A percentile compares a stretch with the other conserved stretches of the same genome.
phyloP scores from a whole-genome alignment of 306 rosid genomes.

The Prinsepia uniflora region DNA sequence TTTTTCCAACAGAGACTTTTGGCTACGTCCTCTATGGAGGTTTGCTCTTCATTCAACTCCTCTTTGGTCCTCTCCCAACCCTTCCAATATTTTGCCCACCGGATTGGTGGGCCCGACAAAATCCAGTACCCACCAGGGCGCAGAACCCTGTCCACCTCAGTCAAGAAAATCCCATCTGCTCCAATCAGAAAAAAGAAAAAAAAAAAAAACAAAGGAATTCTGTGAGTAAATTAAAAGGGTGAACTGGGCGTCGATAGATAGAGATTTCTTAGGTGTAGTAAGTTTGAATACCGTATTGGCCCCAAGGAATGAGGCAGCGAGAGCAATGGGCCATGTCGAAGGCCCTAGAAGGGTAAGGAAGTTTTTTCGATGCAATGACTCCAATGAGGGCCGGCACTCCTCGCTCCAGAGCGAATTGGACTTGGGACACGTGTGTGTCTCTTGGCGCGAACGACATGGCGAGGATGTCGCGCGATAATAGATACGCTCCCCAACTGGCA shows the following conservation, averaged over 20 bases:
- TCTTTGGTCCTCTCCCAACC: conserved; percentile 78
- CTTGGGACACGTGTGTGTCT: conserved; percentile 75
- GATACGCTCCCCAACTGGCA: conserved; percentile 90
- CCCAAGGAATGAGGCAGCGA: conserved; percentile 83
- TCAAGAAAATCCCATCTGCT: conserved; percentile 55
- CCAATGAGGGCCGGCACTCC: conserved; percentile 78
- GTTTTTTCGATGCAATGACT: conserved; percentile 60
- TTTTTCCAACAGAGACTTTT: conserved; percentile 74
- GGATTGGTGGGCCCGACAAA: conserved; percentile 73
- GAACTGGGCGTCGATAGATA: no score
- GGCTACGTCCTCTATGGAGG: conserved; percentile 57
- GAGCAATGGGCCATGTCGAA: conserved; percentile 90
- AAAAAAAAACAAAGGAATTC: no score
- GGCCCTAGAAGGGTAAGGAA: conserved; percentile 72
- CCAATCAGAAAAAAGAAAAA: not conserved
- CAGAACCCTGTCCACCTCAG: conserved; percentile 66
- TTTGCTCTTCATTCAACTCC: conserved; percentile 61
- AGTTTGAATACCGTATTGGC: conserved; percentile 24
- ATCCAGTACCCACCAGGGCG: conserved; percentile 83
- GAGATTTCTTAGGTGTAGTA: no score
- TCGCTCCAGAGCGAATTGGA: conserved; percentile 74
- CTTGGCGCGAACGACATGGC: conserved; percentile 71
- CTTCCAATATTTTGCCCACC: conserved; percentile 56
- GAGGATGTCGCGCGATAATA: conserved; percentile 49
- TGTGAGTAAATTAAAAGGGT: no score